Evolutionary conservation across 352 stramenopile species (phyloP), one percentile per base, ranked within the genome.

Genomic region (Pythium phragmitis): DNA sequence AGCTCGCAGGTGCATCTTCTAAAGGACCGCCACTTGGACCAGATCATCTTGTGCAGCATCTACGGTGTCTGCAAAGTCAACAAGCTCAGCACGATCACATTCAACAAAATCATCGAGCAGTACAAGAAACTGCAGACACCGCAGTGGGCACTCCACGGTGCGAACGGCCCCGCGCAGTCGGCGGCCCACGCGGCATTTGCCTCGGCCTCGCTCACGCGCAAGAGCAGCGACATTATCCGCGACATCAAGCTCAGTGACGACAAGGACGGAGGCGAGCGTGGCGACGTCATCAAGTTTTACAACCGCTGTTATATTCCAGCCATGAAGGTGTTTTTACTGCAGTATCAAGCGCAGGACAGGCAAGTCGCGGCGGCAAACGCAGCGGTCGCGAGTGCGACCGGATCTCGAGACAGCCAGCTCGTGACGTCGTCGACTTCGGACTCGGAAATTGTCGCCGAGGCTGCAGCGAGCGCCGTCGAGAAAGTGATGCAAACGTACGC

Each of bases 201-300:
- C 5, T 69, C 68, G 2, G 48, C 73, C 6, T 70, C 77, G 39
- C 59, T 81, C 2, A 62, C 72, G 5, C 72, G 80, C 0, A 82
- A 71, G 48, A 75, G 70, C 17, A 78, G 87, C 52, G 80, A 87
- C 36, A 69, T 92, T n/a, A 91, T 91, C 12, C 76, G 85, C n/a
- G 79, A 81, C 28, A 92, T 95, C 60, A 85, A 87, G 53, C 66
- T 94, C 7, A 83, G 93, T 37, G 67, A 76, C 41, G 51, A 73
- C 19, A 70, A 82, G 42, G 75, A 39, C 34, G 34, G 26, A 30
- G 26, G 34, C 34, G 34, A 74, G 7, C 73, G 74, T n/a, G 87
- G 87, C 34, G 85, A 96, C 56, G 91, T 96, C 60, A 94, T 96
- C 72, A 94, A 92, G 72, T 96, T 94, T 54, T 96, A 96, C 75